Conservation (phyloP, 306 rosid species). For the Mimosa pudica region DNA sequence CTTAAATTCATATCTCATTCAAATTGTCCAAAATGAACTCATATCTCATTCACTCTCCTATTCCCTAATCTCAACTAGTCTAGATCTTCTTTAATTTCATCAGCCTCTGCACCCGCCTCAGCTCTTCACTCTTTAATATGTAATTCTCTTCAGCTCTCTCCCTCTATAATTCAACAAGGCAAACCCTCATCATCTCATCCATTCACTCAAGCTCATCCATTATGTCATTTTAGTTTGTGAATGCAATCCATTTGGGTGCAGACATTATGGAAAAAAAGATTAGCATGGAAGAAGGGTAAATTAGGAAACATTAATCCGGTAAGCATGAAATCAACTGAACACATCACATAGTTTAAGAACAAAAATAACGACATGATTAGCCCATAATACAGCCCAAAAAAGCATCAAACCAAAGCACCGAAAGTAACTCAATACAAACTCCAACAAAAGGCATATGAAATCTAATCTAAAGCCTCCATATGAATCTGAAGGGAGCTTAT, state of each 20-base stretch:
- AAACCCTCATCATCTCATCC: neutral
- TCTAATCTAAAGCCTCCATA: conserved; percentile 1
- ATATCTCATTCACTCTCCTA: neutral
- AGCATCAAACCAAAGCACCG: neutral
- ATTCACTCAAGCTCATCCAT: neutral
- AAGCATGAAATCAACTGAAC: neutral
- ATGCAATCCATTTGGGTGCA: neutral
- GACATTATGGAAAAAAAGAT: neutral
- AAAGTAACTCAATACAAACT: too few species aligned
- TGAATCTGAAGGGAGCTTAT: conserved; percentile 2
- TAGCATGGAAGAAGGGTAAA: neutral
- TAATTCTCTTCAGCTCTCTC: neutral
- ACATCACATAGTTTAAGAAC: neutral
- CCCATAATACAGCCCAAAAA: neutral
- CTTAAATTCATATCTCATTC: neutral
- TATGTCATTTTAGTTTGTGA: neutral
- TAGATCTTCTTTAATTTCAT: neutral
- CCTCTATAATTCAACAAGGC: neutral
- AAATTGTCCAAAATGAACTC: neutral
- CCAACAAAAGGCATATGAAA: neutral
- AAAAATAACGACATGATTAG: neutral
- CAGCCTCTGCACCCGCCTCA: neutral
- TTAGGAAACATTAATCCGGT: neutral
- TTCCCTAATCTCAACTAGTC: neutral
- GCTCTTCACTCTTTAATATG: neutral